Conservation (phyloP, 257 asterid genomes). For the Primulina huaijiensis region DNA sequence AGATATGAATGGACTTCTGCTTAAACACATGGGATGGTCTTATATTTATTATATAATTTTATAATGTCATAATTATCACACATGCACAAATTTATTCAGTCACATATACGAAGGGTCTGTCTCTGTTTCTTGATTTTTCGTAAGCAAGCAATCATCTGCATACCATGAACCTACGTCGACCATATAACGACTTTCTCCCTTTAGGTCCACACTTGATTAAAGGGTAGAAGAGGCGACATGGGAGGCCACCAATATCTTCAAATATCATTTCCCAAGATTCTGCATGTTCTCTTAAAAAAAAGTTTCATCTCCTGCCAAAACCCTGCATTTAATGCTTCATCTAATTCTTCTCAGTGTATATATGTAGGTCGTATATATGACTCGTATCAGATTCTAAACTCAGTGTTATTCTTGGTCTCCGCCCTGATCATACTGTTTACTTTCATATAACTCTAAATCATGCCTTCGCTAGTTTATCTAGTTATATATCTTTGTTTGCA, state of each 20-base stretch:
- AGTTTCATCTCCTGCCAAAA: constrained; percentile 34
- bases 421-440: constrained; percentile 6
- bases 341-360: constrained; percentile 23
- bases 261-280: constrained; percentile 40
- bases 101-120: constrained; percentile 2
- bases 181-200: background rate
- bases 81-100: background rate
- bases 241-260: constrained; percentile 40
- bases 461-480: constrained; percentile 38
- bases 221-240: constrained; percentile 34
- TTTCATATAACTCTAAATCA: constrained; percentile 4
- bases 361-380: constrained; percentile 19
- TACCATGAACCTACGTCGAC: constrained; percentile 21
- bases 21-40: constrained; percentile 31
- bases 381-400: constrained; percentile 14
- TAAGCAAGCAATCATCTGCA: background rate
- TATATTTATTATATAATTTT: constrained; percentile 21
- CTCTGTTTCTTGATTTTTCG: background rate
- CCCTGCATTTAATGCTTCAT: constrained; percentile 58
- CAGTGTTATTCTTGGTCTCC: background rate
- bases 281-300: constrained; percentile 56
- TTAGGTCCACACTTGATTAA: constrained; percentile 26
- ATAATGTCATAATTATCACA: background rate
- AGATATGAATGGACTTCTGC: constrained; percentile 28
- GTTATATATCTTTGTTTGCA: constrained; percentile 44